Percentiles rank a stretch among this genome's conserved stretches.
Evolutionary conservation across 352 stramenopile genomes (phyloP).

Genomic region (Elongisporangium anandrum): DNA sequence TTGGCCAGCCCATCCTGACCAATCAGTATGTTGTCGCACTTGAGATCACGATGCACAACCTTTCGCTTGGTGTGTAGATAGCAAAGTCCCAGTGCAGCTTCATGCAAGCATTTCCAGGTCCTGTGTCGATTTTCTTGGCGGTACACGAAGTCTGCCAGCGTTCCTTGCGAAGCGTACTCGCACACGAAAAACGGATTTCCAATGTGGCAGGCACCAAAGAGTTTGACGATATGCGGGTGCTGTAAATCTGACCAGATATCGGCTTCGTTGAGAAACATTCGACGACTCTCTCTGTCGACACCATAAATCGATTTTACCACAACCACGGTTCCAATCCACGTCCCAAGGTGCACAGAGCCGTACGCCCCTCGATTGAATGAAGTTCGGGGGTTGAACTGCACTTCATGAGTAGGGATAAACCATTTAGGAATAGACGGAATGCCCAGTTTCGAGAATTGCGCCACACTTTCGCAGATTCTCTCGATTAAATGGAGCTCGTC

Average conservation of each 20-base stretch:
- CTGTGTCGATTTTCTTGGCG: too few species aligned
- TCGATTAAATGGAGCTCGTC: too few species aligned
- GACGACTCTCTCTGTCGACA: not conserved
- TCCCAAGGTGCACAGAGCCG: not conserved
- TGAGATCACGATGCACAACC: too few species aligned
- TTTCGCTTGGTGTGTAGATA: too few species aligned
- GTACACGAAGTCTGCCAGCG: too few species aligned
- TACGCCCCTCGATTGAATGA: not conserved
- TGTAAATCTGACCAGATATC: constrained; percentile 12
- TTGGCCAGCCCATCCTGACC: too few species aligned
- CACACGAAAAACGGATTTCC: constrained; percentile 10
- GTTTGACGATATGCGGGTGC: constrained; percentile 15
- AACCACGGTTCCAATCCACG: not conserved
- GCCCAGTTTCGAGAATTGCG: too few species aligned
- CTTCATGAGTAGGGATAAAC: constrained; percentile 4
- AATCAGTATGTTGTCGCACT: too few species aligned
- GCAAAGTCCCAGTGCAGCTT: too few species aligned
- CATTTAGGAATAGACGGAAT: not conserved
- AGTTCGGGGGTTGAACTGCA: not conserved
- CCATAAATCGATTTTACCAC: constrained; percentile 3
- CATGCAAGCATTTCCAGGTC: too few species aligned
- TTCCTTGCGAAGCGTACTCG: constrained; percentile 3
- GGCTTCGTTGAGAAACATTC: constrained; percentile 11
- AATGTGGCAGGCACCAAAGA: constrained; percentile 20
- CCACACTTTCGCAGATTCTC: too few species aligned